These are phyloP conservation scores for Boletus pseudo-olivaceus DNA, from an alignment of 768 basidiomycete species.

Conservation along the genomic window DNA sequence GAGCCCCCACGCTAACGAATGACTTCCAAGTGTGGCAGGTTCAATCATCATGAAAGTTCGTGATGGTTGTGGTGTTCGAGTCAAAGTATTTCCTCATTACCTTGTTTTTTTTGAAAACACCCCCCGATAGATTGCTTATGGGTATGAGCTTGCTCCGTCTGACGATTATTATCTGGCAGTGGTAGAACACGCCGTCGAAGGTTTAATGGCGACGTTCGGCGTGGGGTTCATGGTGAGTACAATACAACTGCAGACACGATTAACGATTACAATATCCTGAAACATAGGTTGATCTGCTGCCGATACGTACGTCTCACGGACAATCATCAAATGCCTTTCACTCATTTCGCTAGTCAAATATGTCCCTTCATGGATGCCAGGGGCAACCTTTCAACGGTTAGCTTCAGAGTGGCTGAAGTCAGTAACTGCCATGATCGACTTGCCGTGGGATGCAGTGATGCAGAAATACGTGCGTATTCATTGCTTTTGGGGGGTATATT, in stretches of 20 bases:
- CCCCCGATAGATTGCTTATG: not conserved
- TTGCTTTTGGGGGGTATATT: not conserved
- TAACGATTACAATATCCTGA: not conserved
- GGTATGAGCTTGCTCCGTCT: slow-evolving; percentile 2
- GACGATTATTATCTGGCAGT: slow-evolving; percentile 1
- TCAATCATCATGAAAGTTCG: slow-evolving; percentile 3
- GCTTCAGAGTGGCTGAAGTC: slow-evolving; percentile 2
- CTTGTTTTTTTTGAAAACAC: not conserved
- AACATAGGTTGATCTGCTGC: slow-evolving; percentile 2
- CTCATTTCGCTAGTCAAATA: slow-evolving; percentile 1
- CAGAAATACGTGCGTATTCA: slow-evolving; percentile 1
- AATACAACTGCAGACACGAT: not conserved
- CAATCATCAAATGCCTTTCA: not conserved
- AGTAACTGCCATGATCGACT: slow-evolving; percentile 1
- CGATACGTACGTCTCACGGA: not conserved
- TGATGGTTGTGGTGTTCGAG: not conserved
- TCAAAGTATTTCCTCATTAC: not conserved
- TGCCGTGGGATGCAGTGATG: slow-evolving; percentile 3
- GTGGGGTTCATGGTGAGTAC: slow-evolving; percentile 2
- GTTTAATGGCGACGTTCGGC: slow-evolving; percentile 3
- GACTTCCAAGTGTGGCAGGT: not conserved
- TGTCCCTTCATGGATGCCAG: slow-evolving; percentile 1
- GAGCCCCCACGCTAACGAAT: not conserved
- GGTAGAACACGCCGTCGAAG: slow-evolving; percentile 3
- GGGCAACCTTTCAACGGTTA: slow-evolving; percentile 2